Evolutionary conservation across 2,329 filamentous ascomycete genomes (phyloP), one percentile per base, ranked within the genome.

Genomic region (Cladosporium oxysporum): DNA sequence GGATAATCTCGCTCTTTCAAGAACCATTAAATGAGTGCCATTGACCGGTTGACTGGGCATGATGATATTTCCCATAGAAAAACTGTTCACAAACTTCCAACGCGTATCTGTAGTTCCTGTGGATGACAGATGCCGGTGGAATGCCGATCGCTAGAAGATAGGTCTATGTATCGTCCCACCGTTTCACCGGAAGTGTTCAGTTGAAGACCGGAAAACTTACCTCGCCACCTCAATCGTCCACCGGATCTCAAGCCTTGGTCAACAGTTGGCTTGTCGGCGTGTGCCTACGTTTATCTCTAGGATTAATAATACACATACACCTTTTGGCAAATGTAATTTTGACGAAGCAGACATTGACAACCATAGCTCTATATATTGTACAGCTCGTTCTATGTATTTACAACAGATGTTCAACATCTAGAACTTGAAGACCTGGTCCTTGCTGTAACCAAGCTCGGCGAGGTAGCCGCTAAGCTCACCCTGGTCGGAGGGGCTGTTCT

Each of bases 391-490:
- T 59, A 59, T 59, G 11, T 29, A 37, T 47, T 23, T 57, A 65
- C 18, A 28, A 31, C 33, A 37, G 3, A 47, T 23, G 8, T 31
- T 62, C 52, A 55, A 21, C 50, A 62, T 72, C 71, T 88, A 97
- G 76, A 97, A 96, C 86, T 98, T 98, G 85, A 92, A 97, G 41
- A 98, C 93, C 83, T 98, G 95, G 67, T 98, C 91, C 84, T 92
- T 88, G 71, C 76, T 83, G 81, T 92, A 93, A 50, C 93, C 93
- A 44, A 97, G 83, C 74, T 97, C 92, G 82, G 92, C 90, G 70
- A 99, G 83, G 70, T 89, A 83, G 69, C 91, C 95, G 10, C 83
- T 83, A 71, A 99, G 84, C 82, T 98, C 94, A 72, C 95, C 95
- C 83, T 99, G 95, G 78, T 99, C 93, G 74, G 87, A 85, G n/a